Base-by-base conservation (phyloP, 1,284 basidiomycete species). In the Boletus sp. region DNA sequence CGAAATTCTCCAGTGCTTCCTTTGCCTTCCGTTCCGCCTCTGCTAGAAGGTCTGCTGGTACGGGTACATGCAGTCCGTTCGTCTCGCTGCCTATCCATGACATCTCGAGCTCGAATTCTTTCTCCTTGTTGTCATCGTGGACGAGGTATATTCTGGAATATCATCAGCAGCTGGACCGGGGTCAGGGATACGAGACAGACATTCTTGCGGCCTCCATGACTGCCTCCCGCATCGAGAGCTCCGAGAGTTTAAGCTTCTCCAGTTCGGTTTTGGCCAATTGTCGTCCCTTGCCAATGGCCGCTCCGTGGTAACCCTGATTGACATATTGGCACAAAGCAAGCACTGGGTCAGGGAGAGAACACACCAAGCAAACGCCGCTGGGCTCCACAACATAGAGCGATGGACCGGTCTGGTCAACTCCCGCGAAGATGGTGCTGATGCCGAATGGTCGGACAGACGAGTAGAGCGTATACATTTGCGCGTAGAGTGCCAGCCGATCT, bases 391-490 rank as follows among this genome's bases (percentile, higher is more conserved):
- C 86, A 71, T 84, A 97, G 23, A 99, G 76, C 45, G 81, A 76
- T 44, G 96, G 94, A 3, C 94, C 94, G 34, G 78, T 78, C 69
- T 91, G 89, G 74, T 99, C 96, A 7, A 95, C 78, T 9, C 88
- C 86, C 34, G 85, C 95, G 16, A 99, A 72, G 63, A 99, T 88
- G 19, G 94, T 87, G 58, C 92, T 93, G 57, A 95, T 85, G 13
- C 96, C 96, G 59, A 99, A 99, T 0, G 96, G 96, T 22, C 96
- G 85, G 27, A 99, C 96, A 20, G 94, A 97, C 0, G 94, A 97
- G 71, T 99, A 98, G 44, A 97, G 84, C 8, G 96, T 99, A 73
- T 97, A 99, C 17, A 89, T 87, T 72, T 99, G 96, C 3, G 93
- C 86, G 67, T 94, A 97, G 32, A 85, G 78, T 1, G 90, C 88